A percentile compares a stretch with the other conserved stretches of the same genome.
These are phyloP conservation scores for Penicillium sp. DNA, from an alignment of 2,329 filamentous ascomycete genomes.

Conservation along the genomic window DNA sequence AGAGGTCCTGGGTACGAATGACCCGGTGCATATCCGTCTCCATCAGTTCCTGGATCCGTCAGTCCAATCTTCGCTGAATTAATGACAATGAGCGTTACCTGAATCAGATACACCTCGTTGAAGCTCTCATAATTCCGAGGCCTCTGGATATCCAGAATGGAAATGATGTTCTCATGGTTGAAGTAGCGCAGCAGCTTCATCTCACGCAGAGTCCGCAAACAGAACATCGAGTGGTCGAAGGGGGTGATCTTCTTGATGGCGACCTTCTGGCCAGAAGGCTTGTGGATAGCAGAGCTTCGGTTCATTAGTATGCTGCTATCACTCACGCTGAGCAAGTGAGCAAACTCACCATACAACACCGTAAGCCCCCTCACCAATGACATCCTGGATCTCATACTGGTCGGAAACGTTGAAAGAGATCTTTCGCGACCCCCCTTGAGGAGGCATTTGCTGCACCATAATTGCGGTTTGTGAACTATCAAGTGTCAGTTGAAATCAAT, in stretches of 20 bases:
- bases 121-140: conserved; percentile 92
- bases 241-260: conserved; percentile 99
- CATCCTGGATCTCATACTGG: conserved; percentile 99
- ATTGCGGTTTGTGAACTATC: no score
- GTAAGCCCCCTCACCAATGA: conserved; percentile 95
- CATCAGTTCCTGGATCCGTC: conserved; percentile 69
- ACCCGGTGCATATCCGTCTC: conserved; percentile 99
- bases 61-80: conserved; percentile 16
- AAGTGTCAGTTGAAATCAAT: no score
- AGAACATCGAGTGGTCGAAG: conserved; percentile 99
- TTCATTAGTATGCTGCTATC: no score
- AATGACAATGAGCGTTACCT: no score
- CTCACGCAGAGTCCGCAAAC: conserved; percentile 86
- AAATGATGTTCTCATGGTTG: conserved; percentile 99
- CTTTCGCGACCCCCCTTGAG: conserved; percentile 62
- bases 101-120: conserved; percentile 96
- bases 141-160: conserved; percentile 97
- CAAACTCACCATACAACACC: conserved; percentile 95
- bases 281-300: conserved; percentile 96
- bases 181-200: conserved; percentile 99
- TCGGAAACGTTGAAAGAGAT: conserved; percentile 99
- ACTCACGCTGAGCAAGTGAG: no score
- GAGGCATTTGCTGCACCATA: conserved; percentile 40
- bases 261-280: conserved; percentile 94
- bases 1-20: conserved; percentile 95